Evolutionary conservation across 1,284 basidiomycete species (phyloP).

Genomic region (Cryptococcus amylolentus): DNA sequence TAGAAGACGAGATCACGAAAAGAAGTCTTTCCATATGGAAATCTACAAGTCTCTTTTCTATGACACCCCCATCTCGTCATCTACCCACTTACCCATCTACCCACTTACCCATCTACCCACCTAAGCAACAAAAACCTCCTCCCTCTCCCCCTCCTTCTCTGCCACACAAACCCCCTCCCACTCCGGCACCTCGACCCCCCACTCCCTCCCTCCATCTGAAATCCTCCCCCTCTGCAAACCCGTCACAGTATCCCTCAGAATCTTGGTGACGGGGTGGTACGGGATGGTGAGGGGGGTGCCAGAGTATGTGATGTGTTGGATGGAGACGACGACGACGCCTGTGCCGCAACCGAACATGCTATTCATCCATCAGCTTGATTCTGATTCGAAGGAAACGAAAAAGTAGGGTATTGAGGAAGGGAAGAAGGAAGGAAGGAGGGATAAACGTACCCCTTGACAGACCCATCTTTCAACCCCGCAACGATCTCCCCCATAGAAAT

Average conservation of each 20-base stretch:
- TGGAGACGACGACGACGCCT: conserved; percentile 41
- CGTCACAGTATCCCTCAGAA: conserved; percentile 41
- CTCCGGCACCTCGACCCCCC: conserved; percentile 39
- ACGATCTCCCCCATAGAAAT: conserved; percentile 44
- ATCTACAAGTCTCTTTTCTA: no score
- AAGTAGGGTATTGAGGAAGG: not conserved
- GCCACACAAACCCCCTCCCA: conserved; percentile 22
- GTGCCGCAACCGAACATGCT: conserved; percentile 46
- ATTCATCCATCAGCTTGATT: not conserved
- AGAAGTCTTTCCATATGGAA: no score
- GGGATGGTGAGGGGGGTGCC: conserved; percentile 31
- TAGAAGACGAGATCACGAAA: no score
- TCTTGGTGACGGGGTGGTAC: conserved; percentile 35
- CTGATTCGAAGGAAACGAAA: not conserved
- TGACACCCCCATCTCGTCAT: no score
- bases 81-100: no score
- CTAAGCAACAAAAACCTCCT: conserved; percentile 12
- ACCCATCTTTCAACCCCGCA: conserved; percentile 30
- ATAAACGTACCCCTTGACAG: conserved; percentile 37
- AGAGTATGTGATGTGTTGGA: conserved; percentile 37
- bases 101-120: not conserved
- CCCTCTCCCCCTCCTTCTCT: conserved; percentile 17
- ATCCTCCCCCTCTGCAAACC: conserved; percentile 41
- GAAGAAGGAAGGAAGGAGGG: not conserved
- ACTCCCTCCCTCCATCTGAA: conserved; percentile 22